phyloP scores from a whole-genome alignment of 1,139 yeast genomes.

The Hanseniaspora sp. region DNA sequence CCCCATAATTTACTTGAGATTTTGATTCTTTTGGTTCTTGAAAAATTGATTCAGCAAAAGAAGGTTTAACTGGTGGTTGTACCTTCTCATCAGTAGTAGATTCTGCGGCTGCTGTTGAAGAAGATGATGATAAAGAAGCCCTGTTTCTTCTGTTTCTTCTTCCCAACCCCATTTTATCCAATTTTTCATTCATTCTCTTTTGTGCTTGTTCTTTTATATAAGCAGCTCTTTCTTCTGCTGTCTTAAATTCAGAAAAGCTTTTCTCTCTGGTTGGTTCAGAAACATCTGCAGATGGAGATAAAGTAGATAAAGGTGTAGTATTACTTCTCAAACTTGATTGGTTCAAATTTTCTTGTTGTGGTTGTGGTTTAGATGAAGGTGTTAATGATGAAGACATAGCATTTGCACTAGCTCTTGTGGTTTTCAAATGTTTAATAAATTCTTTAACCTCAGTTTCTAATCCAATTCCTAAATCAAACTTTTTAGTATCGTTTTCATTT shows the following conservation, averaged over 20 bases:
- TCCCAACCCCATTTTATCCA: constrained; percentile 73
- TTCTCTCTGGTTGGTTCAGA: not conserved
- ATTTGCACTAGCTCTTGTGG: not conserved
- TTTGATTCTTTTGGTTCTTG: too few relatives aligned
- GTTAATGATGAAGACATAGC: too few relatives aligned
- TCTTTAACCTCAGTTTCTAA: constrained; percentile 55
- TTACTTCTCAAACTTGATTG: not conserved
- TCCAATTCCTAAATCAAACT: constrained; percentile 83
- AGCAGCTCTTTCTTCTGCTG: constrained; percentile 64
- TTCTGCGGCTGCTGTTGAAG: constrained; percentile 19
- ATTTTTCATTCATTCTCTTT: constrained; percentile 74
- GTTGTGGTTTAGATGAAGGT: too few relatives aligned
- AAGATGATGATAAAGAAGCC: constrained; percentile 15
- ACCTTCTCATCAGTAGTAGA: constrained; percentile 16
- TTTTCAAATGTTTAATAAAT: constrained; percentile 49
- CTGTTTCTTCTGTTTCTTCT: constrained; percentile 29
- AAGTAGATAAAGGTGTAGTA: not conserved
- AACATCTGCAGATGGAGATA: not conserved
- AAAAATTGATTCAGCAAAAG: too few relatives aligned
- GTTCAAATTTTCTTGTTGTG: too few relatives aligned
- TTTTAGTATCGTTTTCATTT: constrained; percentile 45
- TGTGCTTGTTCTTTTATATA: constrained; percentile 85
- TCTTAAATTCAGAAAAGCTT: constrained; percentile 26
- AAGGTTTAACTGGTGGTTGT: constrained; percentile 5
- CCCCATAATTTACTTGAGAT: constrained; percentile 1